Base-by-base conservation (phyloP, 768 basidiomycete species). In the Exidia glandulosa region DNA sequence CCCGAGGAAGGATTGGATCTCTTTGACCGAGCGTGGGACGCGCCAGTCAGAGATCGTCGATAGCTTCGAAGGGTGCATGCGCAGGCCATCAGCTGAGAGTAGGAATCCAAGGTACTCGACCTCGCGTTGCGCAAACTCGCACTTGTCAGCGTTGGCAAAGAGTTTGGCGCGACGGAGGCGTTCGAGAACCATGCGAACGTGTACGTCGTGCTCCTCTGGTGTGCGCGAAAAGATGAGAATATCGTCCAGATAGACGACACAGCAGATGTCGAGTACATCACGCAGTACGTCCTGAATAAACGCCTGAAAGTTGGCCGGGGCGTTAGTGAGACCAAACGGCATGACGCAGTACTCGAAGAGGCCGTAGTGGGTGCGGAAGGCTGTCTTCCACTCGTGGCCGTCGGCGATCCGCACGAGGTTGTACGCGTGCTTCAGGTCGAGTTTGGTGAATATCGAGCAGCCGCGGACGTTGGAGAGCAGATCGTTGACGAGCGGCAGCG, bases 181-280 rank as follows among this genome's bases (percentile, higher is more conserved):
- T 37, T 75, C 60, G 16, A 79, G 70, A 7, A 78, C 69, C 31
- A 65, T 54, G 16, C 61, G 59, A 32, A 77, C 72, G 32, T 72
- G 71, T 3, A 55, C 23, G 23, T 66, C 61, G 54, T 79, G 76
- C 29, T 77, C 68, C 25, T 70, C 65, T 25, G 60, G 64, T 12
- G 62, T 63, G 13, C 63, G 45, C 36, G 77, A 77, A 60, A 74
- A 79, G 27, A 79, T 74, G 10, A 79, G 68, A 59, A 78, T 76
- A 62, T 77, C 70, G 58, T 77, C 74, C 1, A 79, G 58, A 64
- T 79, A 80, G 47, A 80, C 72, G 31, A 78, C 68, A 16, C 34
- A 36, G 58, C 70, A 71, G 23, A 73, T 60, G 48, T 74, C 75
- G 30, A 80, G 60, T 10, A 72, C 59, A 32, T 77, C 72, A 16